A percentile compares a stretch with the other conserved stretches of the same genome.
Evolutionary conservation across 1,284 basidiomycete genomes (phyloP).

Genomic region (Moesziomyces globuligerus): DNA sequence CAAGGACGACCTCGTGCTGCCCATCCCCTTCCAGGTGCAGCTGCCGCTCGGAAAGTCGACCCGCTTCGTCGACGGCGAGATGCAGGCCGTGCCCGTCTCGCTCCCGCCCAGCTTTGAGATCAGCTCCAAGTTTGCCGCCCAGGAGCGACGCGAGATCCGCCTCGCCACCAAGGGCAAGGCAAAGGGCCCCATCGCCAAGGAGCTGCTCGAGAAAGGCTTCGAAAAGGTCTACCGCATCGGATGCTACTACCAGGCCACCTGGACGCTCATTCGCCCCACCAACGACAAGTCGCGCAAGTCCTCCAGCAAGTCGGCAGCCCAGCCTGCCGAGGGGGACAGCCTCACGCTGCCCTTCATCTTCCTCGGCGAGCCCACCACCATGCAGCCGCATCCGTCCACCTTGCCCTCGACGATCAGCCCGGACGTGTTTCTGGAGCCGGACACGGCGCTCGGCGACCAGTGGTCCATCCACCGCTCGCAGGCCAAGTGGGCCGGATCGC

Average conservation of each 20-base stretch:
- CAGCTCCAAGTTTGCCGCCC: slow-evolving; percentile 49
- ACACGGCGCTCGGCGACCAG: slow-evolving; percentile 37
- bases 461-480: slow-evolving; percentile 51
- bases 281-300: slow-evolving; percentile 30
- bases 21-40: slow-evolving; percentile 55
- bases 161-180: slow-evolving; percentile 46
- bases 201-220: slow-evolving; percentile 53
- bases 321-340: slow-evolving; percentile 37
- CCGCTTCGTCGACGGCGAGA: slow-evolving; percentile 56
- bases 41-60: slow-evolving; percentile 56
- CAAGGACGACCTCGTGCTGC: slow-evolving; percentile 49
- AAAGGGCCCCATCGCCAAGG: slow-evolving; percentile 40
- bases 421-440: slow-evolving; percentile 34
- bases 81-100: slow-evolving; percentile 53
- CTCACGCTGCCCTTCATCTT: slow-evolving; percentile 61
- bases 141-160: slow-evolving; percentile 50
- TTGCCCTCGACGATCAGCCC: slow-evolving; percentile 49
- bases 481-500: slow-evolving; percentile 56
- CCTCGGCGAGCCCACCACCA: slow-evolving; percentile 51
- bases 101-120: slow-evolving; percentile 62
- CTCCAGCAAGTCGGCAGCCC: slow-evolving; percentile 32
- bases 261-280: slow-evolving; percentile 41
- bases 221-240: slow-evolving; percentile 57
- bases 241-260: slow-evolving; percentile 60
- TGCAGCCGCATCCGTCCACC: slow-evolving; percentile 50